phyloP scores from a whole-genome alignment of 306 rosid genomes.

The Trichosanthes cucumerina region DNA sequence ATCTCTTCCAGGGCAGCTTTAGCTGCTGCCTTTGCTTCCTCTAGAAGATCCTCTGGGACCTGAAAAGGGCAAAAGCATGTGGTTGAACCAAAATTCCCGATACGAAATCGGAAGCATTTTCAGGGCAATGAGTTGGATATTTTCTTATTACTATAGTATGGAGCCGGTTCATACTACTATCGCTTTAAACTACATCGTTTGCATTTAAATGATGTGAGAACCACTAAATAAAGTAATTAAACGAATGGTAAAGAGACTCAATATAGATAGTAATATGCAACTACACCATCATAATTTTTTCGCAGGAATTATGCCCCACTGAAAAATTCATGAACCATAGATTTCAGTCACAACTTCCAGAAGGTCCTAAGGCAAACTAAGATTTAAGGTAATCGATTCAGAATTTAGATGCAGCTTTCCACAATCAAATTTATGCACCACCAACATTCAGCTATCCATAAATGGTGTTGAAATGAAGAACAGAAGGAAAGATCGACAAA shows the following conservation, averaged over 20 bases:
- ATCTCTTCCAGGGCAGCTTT: conserved; percentile 93
- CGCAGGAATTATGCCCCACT: not conserved
- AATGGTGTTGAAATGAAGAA: not conserved
- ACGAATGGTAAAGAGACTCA: not conserved
- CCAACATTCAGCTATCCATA: conserved; percentile 4
- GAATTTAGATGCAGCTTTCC: not conserved
- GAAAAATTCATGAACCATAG: not conserved
- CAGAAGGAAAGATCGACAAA: not conserved
- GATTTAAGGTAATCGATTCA: not conserved
- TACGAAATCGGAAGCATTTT: not conserved
- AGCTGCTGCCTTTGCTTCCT: conserved; percentile 83
- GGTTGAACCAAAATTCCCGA: not conserved
- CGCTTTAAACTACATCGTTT: not conserved
- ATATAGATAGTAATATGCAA: not conserved
- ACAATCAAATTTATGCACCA: not conserved
- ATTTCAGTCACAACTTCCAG: not conserved
- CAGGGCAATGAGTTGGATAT: not conserved
- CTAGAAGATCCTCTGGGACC: conserved; percentile 79
- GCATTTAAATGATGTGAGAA: not conserved
- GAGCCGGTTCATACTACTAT: not conserved
- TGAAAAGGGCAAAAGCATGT: conserved; percentile 11
- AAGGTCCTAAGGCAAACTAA: not conserved
- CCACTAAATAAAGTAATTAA: not conserved
- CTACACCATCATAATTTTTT: not conserved
- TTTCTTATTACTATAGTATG: not conserved